Evolutionary conservation across 2,329 filamentous ascomycete genomes (phyloP), one percentile per base, ranked within the genome.

Genomic region (Chaetomiaceae sp.): DNA sequence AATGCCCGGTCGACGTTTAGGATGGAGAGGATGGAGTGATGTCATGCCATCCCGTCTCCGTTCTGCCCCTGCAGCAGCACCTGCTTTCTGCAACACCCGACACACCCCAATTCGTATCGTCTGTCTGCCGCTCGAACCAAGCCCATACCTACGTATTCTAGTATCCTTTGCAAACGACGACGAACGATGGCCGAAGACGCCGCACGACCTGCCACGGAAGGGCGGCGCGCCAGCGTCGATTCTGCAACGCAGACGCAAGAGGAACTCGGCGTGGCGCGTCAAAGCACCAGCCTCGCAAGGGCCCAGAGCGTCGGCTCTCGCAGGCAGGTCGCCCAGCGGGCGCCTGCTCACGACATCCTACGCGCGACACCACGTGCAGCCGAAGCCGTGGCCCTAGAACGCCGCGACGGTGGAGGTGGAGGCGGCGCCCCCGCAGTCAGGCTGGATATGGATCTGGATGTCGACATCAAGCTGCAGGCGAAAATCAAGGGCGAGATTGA

Each of bases 391-490:
- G n/a, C 15, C 6, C 43, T 37, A n/a, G 10, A 33, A 2, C 44
- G 45, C 6, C 22, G 34, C 4, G 24, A 22, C n/a, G 4, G 12
- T 41, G 14, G 47, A 38, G n/a, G n/a, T 17, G 48, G 47, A 20
- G 22, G 47, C 14, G 51, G 55, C n/a, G 55, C 51, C 3, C 56
- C 48, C 4, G 53, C 56, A 2, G 45, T 57, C 9, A 50, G 51
- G 38, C 41, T 57, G 10, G 55, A 57, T 33, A 55, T 58, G 54
- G 39, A 58, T 30, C 24, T 57, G 26, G 56, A 57, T 12, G n/a
- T 58, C n/a, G 51, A 58, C 6, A 19, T 58, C 12, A 45, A 51
- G n/a, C 47, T 57, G 20, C 51, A 53, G 22, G 55, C 52, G 3
- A 57, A 54, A 27, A 56, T 58, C 6, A 45, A 56, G 32, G 56